A percentile compares a stretch with the other conserved stretches of the same genome.
Conservation (phyloP, 1,139 yeast species). For the Insectozyma bohioensis region DNA sequence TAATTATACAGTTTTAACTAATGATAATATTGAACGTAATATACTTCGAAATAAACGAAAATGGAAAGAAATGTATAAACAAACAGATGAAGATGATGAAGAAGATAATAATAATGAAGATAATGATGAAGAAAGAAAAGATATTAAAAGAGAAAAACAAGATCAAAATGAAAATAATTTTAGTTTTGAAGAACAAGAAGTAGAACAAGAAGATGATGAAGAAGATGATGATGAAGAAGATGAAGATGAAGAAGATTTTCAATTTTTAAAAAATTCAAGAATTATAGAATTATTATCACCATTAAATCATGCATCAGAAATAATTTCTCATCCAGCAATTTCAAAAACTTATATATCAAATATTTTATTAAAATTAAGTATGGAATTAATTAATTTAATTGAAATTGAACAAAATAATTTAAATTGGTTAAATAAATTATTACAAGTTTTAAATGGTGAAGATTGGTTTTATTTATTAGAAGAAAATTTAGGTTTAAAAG, state of each 20-base stretch:
- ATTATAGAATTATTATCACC: slow-evolving; percentile 69
- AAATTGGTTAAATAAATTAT: slow-evolving; percentile 64
- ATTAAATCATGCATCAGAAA: slow-evolving; percentile 75
- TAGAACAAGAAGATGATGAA: slow-evolving; percentile 18
- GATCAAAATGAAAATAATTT: too few relatives aligned
- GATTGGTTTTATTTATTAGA: slow-evolving; percentile 70
- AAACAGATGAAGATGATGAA: slow-evolving; percentile 30
- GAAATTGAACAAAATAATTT: slow-evolving; percentile 79
- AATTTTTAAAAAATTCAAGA: slow-evolving; percentile 37
- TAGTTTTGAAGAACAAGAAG: slow-evolving; percentile 20
- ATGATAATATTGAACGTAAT: slow-evolving; percentile 31
- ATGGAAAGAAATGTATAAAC: slow-evolving; percentile 27
- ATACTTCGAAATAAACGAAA: slow-evolving; percentile 33
- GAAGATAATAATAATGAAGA: slow-evolving; percentile 26
- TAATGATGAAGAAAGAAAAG: slow-evolving; percentile 23
- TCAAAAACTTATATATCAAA: slow-evolving; percentile 59
- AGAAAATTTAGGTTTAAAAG: slow-evolving; percentile 62
- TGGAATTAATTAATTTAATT: slow-evolving; percentile 71
- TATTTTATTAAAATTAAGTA: slow-evolving; percentile 56
- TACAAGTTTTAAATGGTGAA: slow-evolving; percentile 83
- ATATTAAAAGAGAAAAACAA: too few relatives aligned
- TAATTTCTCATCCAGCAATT: slow-evolving; percentile 69
- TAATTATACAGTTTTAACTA: slow-evolving; percentile 40
- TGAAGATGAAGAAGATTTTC: slow-evolving; percentile 26
- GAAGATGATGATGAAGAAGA: slow-evolving; percentile 31